These are phyloP conservation scores for Monosporascus sp. DNA, from an alignment of 2,329 filamentous ascomycete genomes.

Conservation along the genomic window DNA sequence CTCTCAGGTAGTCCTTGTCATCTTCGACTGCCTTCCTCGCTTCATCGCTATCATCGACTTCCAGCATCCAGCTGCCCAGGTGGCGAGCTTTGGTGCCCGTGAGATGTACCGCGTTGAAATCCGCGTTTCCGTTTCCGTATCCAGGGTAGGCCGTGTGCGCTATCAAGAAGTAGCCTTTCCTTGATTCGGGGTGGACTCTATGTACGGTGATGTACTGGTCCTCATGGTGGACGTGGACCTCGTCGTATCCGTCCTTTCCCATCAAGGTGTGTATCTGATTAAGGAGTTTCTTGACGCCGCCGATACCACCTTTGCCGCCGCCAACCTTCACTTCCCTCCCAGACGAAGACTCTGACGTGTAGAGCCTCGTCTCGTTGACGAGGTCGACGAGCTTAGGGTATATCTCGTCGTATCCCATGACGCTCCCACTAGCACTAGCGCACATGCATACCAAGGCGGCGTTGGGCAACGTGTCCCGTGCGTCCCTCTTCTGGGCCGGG, in stretches of 20 bases:
- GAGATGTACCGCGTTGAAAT: constrained; percentile 73
- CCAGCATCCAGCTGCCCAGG: constrained; percentile 86
- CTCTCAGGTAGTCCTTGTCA: constrained; percentile 69
- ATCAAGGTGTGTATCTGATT: constrained; percentile 94
- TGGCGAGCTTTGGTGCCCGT: constrained; percentile 79
- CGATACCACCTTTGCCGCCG: constrained; percentile 77
- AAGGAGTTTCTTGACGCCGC: constrained; percentile 82
- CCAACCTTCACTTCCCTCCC: constrained; percentile 55
- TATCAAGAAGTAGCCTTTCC: constrained; percentile 92
- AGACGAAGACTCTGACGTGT: constrained; percentile 71
- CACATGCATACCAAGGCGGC: constrained; percentile 96
- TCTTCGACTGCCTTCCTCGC: constrained; percentile 57
- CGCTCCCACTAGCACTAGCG: constrained; percentile 86
- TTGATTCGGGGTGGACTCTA: constrained; percentile 83
- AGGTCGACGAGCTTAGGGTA: constrained; percentile 92
- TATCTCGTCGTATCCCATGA: constrained; percentile 97
- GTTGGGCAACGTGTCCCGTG: constrained; percentile 88
- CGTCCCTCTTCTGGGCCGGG: constrained; percentile 90
- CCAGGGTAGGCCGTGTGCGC: constrained; percentile 95
- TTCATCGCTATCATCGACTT: constrained; percentile 74
- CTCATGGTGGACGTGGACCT: constrained; percentile 95
- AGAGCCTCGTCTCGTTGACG: constrained; percentile 80
- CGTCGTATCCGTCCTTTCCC: constrained; percentile 90
- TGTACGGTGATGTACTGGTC: constrained; percentile 96
- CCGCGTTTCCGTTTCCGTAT: constrained; percentile 77